Evolutionary conservation across 192 early-diverging fungal species (phyloP).

Genomic region (Backusella circina): DNA sequence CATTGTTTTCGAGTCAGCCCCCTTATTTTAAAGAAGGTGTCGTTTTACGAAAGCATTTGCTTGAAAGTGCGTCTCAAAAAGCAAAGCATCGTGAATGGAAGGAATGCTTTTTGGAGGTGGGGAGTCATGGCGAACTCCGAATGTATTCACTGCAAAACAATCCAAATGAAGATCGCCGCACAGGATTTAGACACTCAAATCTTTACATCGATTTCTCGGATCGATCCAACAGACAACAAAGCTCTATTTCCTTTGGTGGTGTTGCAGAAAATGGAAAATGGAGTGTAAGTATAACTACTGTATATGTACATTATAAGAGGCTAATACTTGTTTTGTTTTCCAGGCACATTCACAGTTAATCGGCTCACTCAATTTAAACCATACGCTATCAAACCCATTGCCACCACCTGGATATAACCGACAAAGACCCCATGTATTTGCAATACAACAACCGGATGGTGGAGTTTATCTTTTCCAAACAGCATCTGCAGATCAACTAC

Average conservation of each 20-base stretch:
- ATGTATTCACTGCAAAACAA: conserved; percentile 74
- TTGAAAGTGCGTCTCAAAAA: conserved; percentile 68
- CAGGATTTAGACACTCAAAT: conserved; percentile 11
- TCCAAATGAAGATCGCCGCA: conserved; percentile 31
- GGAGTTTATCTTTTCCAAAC: conserved; percentile 90
- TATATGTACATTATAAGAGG: background rate
- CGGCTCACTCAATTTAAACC: conserved; percentile 61
- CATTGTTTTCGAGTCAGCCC: conserved; percentile 2
- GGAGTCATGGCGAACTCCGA: conserved; percentile 58
- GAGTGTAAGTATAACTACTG: background rate
- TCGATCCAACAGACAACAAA: background rate
- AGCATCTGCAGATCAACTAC: conserved; percentile 55
- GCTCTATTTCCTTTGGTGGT: background rate
- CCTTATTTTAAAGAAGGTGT: conserved; percentile 61
- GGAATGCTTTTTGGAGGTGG: conserved; percentile 72
- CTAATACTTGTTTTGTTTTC: background rate
- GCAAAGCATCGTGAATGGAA: conserved; percentile 81
- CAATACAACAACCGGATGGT: conserved; percentile 72
- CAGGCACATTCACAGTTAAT: conserved; percentile 35
- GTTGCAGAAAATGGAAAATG: background rate
- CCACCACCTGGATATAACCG: conserved; percentile 82
- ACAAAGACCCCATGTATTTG: conserved; percentile 77
- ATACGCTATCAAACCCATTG: conserved; percentile 79
- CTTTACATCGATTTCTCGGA: background rate
- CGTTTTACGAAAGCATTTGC: conserved; percentile 82